Base-by-base conservation (phyloP, 2,329 filamentous ascomycete species). In the Fusarium keratoplasticum region DNA sequence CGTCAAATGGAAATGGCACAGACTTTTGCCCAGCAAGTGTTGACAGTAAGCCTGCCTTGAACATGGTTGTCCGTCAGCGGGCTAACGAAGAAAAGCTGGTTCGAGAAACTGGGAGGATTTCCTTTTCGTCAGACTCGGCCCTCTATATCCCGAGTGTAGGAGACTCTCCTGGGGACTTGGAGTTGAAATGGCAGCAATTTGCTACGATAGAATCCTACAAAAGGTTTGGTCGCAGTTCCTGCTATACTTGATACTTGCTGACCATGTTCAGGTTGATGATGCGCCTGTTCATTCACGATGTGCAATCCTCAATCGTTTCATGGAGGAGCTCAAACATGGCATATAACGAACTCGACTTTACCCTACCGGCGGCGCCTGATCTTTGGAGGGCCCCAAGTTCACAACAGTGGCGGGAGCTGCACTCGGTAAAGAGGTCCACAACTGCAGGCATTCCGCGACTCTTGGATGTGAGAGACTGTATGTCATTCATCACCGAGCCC, bases 151-250 rank as follows among this genome's bases (percentile, higher is more conserved):
- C 76, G 5, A 67, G 57, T 10, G 29, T 44, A 4, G 55, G 59
- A 6, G 76, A 78, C 31, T 66, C 75, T 9, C 8, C 67, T 57
- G 74, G 75, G 29, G 57, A 50, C 7, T 33, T 78, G 14, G 73
- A 78, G 29, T 70, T 65, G 9, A 78, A 78, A 64, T 78, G 76
- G 76, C 61, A 62, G 27, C 66, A 64, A 11, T 78, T 78, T 31
- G 50, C 62, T 25, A 44, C 55, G 27, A 16, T 75, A 7, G 76
- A 78, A 59, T 78, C 76, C 14, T 63, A 69, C 64, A 78, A 78
- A 72, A 75, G 76, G 76, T 73, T 47, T 44, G 40, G 52, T 57
- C 47, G 42, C 29, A 16, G 42, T 40, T 44, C 40, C n/a, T 55
- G 18, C 6, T 44, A 27, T 64, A 38, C 18, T 35, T 31, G 38